Evolutionary conservation across 169 alveolate species (phyloP).

Genomic region (Plasmodium reichenowi): DNA sequence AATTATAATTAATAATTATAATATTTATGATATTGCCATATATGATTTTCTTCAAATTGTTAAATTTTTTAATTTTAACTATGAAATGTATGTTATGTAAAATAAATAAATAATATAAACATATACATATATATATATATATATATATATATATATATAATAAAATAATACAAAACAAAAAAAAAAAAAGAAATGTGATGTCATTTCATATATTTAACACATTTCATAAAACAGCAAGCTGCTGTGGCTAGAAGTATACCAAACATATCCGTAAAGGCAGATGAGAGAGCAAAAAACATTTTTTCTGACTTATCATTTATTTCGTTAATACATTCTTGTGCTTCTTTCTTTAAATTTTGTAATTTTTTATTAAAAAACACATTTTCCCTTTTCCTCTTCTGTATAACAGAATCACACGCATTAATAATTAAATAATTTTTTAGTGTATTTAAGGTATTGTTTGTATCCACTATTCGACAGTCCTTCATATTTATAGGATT

Average conservation of each 20-base stretch:
- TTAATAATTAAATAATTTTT: slow-evolving; percentile 47
- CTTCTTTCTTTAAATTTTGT: slow-evolving; percentile 59
- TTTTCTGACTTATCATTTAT: slow-evolving; percentile 49
- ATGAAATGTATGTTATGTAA: no score
- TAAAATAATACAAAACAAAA: neutral
- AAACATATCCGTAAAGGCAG: slow-evolving; percentile 67
- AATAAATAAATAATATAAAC: neutral
- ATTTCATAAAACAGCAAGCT: slow-evolving; percentile 17
- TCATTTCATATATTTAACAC: slow-evolving; percentile 14
- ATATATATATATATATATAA: neutral
- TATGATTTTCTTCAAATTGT: neutral
- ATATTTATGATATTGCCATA: no score
- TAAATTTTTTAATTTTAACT: neutral
- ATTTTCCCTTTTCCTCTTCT: slow-evolving; percentile 55
- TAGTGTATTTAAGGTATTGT: slow-evolving; percentile 41
- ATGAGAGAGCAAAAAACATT: slow-evolving; percentile 71
- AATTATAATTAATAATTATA: no score
- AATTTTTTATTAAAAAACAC: slow-evolving; percentile 55
- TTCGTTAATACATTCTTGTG: slow-evolving; percentile 42
- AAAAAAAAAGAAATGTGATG: neutral
- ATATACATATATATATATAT: neutral
- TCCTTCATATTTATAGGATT: neutral
- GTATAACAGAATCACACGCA: slow-evolving; percentile 49
- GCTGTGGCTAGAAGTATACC: slow-evolving; percentile 59
- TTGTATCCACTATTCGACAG: neutral